Base-by-base conservation (phyloP, 2,329 filamentous ascomycete species). In the Aspergillus ochraceoroseus region DNA sequence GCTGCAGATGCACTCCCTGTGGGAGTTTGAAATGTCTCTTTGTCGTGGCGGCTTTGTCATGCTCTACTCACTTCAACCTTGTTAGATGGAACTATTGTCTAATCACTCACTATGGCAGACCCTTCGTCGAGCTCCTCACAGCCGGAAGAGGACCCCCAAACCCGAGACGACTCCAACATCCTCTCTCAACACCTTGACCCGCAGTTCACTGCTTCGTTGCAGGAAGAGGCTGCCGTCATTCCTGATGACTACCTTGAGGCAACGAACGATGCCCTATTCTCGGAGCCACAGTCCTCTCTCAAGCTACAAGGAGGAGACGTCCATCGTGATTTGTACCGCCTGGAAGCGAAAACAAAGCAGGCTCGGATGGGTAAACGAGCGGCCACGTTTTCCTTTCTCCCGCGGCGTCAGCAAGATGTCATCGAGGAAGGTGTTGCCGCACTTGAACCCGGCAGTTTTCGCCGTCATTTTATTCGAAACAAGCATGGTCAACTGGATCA, bases 221-320 rank as follows among this genome's bases (percentile, higher is more conserved):
- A 52, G 11, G 51, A 45, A 7, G 43, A 47, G 7, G 40, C 43
- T 1, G 27, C 30, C 5, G 11, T 26, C 9, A 20, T 30, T 11
- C 33, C 42, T 5, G 41, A 25, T 6, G 34, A 42, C 3, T 8
- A 20, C n/a, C 30, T 41, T 4, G 42, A 13, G 4, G 20, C 36
- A 4, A 33, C 34, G n/a, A 35, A 12, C 34, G 26, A 31, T 8
- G 19, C 38, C 11, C 34, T 27, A 23, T 17, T 14, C 15, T 61
- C 44, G 1, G 52, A 50, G 6, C 54, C 64, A 30, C 77, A 82
- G 44, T 87, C 83, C 1, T 88, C 85, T 0, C 68, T 88, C 38
- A 77, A 72, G 43, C 71, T 88, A 2, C 83, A 84, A 56, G 85
- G 85, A 36, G 85, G 85, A 27, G 85, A 89, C 54, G 82, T 89